Base-by-base conservation (phyloP, 2,329 filamentous ascomycete species). In the Mycosphaerella sp. region DNA sequence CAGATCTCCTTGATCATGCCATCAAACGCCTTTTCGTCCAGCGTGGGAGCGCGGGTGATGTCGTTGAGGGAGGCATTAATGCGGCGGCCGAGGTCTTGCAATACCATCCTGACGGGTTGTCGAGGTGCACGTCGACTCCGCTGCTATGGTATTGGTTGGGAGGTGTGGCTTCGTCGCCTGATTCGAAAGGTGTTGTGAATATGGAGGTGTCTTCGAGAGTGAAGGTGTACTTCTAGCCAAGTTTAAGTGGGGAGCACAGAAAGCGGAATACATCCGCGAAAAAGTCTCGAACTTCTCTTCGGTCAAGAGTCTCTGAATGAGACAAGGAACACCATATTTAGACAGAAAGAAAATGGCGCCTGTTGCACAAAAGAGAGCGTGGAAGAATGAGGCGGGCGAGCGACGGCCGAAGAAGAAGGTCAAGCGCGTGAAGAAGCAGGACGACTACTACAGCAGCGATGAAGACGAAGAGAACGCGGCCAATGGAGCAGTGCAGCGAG, bases 21-120 rank as follows among this genome's bases (percentile, higher is more conserved):
- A 76, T 98, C 93, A 70, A 98, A 97, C 37, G 90, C 89, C 85
- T 97, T 97, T 75, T 98, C 93, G 68, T 97, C 91, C 62, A 97
- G 82, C 67, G 95, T 96, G 59, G 84, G 87, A 52, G 93, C 89
- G 66, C 91, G 81, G 54, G 91, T 95, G 65, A 97, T 79, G 75
- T 96, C 91, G 58, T 84, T 86, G 75, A 98, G 87, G 65, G 93
- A 93, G 78, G 89, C 82, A 75, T 96, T 97, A 72, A 98, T 97
- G 75, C 93, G 93, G 78, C 91, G 89, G 64, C 93, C 93, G 54
- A 98, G 82, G 80, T 98, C 93, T 83, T 95, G 90, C 68, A 98
- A 86, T 79, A 98, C 93, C 93, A 98, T 98, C 68, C 45, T 48
- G 45, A 48, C 45, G 40, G 35, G 45, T 18, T 41, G 37, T 48